Percentiles rank a stretch among this genome's conserved stretches.
Evolutionary conservation across 192 early-diverging fungal genomes (phyloP).

Genomic region (Dispira simplex): DNA sequence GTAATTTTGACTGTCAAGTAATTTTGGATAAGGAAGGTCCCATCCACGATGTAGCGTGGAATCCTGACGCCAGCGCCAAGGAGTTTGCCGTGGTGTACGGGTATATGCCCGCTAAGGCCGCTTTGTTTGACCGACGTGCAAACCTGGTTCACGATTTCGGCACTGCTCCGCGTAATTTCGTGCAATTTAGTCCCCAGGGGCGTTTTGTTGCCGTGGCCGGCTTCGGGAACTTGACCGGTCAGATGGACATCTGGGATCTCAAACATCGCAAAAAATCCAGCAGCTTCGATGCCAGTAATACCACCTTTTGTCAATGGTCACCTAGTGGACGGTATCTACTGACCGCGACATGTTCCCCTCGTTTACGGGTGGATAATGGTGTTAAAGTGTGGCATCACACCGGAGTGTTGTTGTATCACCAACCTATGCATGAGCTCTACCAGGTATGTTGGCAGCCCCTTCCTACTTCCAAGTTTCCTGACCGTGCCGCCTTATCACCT

Average conservation of each 20-base stretch:
- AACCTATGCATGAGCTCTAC: conserved; percentile 75
- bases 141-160: conserved; percentile 74
- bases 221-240: conserved; percentile 92
- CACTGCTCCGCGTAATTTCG: conserved; percentile 72
- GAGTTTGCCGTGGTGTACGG: conserved; percentile 97
- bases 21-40: conserved; percentile 70
- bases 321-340: conserved; percentile 88
- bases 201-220: conserved; percentile 79
- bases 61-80: conserved; percentile 62
- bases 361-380: conserved; percentile 95
- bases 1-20: conserved; percentile 87
- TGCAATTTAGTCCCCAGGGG: conserved; percentile 82
- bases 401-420: conserved; percentile 61
- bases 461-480: conserved; percentile 48
- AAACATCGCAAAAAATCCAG: conserved; percentile 67
- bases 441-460: conserved; percentile 62
- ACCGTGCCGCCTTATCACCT: conserved; percentile 61
- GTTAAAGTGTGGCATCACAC: conserved; percentile 94
- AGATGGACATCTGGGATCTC: conserved; percentile 89
- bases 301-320: conserved; percentile 77
- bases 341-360: conserved; percentile 82
- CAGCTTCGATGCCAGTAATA: conserved; percentile 67
- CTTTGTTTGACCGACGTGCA: conserved; percentile 84
- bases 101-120: conserved; percentile 83
- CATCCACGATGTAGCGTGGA: conserved; percentile 93